Conservation (phyloP, 2,329 filamentous ascomycete genomes). For the Cadophora sp. region DNA sequence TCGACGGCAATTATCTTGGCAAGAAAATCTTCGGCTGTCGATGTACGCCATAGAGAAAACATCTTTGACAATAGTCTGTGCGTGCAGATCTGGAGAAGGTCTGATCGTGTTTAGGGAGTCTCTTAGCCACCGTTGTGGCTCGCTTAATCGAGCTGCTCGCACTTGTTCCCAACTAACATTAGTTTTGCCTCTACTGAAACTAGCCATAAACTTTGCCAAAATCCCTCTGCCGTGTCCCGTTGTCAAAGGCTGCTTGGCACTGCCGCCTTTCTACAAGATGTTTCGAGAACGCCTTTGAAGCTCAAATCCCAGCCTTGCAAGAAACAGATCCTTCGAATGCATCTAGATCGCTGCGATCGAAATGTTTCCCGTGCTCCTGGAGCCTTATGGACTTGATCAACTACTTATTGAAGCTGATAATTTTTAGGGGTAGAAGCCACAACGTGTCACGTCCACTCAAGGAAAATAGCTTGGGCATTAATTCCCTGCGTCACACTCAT, state of each 20-base stretch:
- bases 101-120: conserved; percentile 10
- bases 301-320: neutral
- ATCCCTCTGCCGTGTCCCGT: conserved; percentile 1
- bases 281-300: neutral
- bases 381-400: neutral
- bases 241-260: neutral
- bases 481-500: too few species aligned
- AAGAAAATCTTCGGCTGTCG: neutral
- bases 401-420: too few species aligned
- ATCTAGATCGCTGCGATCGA: too few species aligned
- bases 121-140: neutral
- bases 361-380: neutral
- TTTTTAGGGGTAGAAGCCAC: too few species aligned
- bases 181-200: neutral
- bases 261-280: neutral
- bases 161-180: neutral
- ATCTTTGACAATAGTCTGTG: neutral
- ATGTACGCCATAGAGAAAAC: neutral
- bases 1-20: neutral
- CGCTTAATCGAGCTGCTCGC: neutral
- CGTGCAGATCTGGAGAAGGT: conserved; percentile 11
- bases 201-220: conserved; percentile 1
- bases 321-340: neutral
- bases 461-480: neutral
- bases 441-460: too few species aligned